Percentiles rank a stretch among this genome's conserved stretches.
These are phyloP conservation scores for Pichia insulana DNA, from an alignment of 805 yeast genomes.

Conservation along the genomic window DNA sequence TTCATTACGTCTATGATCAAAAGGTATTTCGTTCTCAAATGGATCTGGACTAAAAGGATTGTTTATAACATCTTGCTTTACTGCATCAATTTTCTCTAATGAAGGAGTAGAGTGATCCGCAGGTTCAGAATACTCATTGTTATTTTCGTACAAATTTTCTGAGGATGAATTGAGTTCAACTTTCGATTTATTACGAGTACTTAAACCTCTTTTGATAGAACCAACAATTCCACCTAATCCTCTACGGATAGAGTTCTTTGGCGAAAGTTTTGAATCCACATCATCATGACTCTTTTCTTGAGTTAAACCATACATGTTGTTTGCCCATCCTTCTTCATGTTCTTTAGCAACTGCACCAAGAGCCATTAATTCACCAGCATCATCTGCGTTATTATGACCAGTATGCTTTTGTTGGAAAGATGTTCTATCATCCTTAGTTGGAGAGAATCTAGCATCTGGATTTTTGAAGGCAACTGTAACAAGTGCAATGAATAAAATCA, in stretches of 20 bases:
- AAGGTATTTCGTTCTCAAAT: constrained; percentile 1
- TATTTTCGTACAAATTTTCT: not conserved
- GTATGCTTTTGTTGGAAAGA: constrained; percentile 55
- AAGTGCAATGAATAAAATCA: constrained; percentile 59
- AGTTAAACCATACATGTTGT: constrained; percentile 43
- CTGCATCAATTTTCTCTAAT: not conserved
- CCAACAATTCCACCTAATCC: constrained; percentile 24
- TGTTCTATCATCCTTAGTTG: constrained; percentile 86
- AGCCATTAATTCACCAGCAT: constrained; percentile 47
- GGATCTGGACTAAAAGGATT: constrained; percentile 6
- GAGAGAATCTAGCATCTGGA: constrained; percentile 83
- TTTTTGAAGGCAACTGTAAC: constrained; percentile 65
- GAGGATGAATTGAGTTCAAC: not conserved
- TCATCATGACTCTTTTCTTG: too few species aligned
- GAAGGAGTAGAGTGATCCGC: not conserved
- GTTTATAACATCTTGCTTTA: not conserved
- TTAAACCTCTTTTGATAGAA: constrained; percentile 34
- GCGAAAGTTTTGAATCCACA: not conserved
- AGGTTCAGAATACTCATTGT: not conserved
- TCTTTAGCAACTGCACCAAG: constrained; percentile 78
- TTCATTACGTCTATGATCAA: constrained; percentile 1
- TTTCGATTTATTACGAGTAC: constrained; percentile 11
- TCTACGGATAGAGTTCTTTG: constrained; percentile 5
- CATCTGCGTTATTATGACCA: constrained; percentile 1
- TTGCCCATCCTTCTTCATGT: constrained; percentile 68